Evolutionary conservation across 2,329 filamentous ascomycete species (phyloP).

Genomic region (Hypoxylon sp.): DNA sequence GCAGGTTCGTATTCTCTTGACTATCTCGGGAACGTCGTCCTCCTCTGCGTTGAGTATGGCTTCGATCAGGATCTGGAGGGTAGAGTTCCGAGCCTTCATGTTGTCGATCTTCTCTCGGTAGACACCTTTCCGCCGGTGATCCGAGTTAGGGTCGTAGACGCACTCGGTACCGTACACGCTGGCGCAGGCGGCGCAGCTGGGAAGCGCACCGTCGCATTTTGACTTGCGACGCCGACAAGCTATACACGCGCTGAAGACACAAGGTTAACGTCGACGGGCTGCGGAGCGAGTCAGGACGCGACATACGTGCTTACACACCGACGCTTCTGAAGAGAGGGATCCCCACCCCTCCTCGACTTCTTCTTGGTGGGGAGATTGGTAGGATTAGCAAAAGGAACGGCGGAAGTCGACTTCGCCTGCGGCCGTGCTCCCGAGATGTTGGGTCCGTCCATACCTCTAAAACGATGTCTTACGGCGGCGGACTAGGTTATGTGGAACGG

Average conservation of each 20-base stretch:
- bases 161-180: conserved; percentile 93
- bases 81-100: conserved; percentile 85
- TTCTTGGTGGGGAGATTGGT: conserved; percentile 51
- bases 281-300: conserved; percentile 3
- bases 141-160: conserved; percentile 94
- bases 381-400: conserved; percentile 28
- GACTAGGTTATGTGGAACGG: conserved; percentile 21
- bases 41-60: conserved; percentile 91
- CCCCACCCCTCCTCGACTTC: conserved; percentile 59
- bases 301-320: conserved; percentile 77
- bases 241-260: conserved; percentile 66
- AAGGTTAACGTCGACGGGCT: conserved; percentile 17
- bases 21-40: conserved; percentile 81
- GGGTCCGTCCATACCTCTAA: conserved; percentile 43
- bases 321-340: conserved; percentile 66
- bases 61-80: conserved; percentile 90
- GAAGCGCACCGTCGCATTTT: conserved; percentile 91
- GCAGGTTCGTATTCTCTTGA: conserved; percentile 87
- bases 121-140: conserved; percentile 94
- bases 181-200: conserved; percentile 93
- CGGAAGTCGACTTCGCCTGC: conserved; percentile 27
- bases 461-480: conserved; percentile 21
- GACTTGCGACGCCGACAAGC: conserved; percentile 81
- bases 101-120: conserved; percentile 94
- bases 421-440: conserved; percentile 38